Percentiles rank a stretch among this genome's conserved stretches.
These are phyloP conservation scores for Phoenix roebelenii DNA, from an alignment of 176 grass and related monocot genomes.

Conservation along the genomic window DNA sequence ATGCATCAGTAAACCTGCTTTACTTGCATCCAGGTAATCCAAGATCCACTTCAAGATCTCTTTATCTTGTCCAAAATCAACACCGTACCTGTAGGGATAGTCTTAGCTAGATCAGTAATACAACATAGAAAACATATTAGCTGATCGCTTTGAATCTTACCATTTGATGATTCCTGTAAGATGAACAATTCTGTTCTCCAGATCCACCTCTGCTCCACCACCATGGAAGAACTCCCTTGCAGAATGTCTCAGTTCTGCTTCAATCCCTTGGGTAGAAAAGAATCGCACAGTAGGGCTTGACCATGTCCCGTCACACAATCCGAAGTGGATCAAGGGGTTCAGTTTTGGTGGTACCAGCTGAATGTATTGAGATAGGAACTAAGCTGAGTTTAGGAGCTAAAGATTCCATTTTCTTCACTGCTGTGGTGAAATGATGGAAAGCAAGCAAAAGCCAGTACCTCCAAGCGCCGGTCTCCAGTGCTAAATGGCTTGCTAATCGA, in stretches of 20 bases:
- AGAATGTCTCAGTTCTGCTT: slow-evolving; percentile 68
- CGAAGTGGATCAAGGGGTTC: slow-evolving; percentile 84
- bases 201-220: slow-evolving; percentile 67
- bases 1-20: slow-evolving; percentile 77
- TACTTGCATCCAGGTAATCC: slow-evolving; percentile 79
- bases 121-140: not conserved
- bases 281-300: slow-evolving; percentile 80
- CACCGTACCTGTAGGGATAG: slow-evolving; percentile 57
- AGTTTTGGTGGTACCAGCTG: slow-evolving; percentile 47
- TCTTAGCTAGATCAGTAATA: not conserved
- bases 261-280: slow-evolving; percentile 64
- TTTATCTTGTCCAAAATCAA: slow-evolving; percentile 85
- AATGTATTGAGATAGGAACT: not conserved
- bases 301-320: slow-evolving; percentile 65
- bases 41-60: slow-evolving; percentile 76
- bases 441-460: slow-evolving; percentile 29
- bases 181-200: slow-evolving; percentile 57
- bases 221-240: slow-evolving; percentile 72
- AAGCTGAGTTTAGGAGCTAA: no score
- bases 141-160: slow-evolving; percentile 9
- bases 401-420: no score
- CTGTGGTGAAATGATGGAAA: no score
- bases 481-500: slow-evolving; percentile 64
- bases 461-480: slow-evolving; percentile 50
- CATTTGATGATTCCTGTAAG: slow-evolving; percentile 89